Conservation (phyloP, 257 asterid species). For the Lycium barbarum region DNA sequence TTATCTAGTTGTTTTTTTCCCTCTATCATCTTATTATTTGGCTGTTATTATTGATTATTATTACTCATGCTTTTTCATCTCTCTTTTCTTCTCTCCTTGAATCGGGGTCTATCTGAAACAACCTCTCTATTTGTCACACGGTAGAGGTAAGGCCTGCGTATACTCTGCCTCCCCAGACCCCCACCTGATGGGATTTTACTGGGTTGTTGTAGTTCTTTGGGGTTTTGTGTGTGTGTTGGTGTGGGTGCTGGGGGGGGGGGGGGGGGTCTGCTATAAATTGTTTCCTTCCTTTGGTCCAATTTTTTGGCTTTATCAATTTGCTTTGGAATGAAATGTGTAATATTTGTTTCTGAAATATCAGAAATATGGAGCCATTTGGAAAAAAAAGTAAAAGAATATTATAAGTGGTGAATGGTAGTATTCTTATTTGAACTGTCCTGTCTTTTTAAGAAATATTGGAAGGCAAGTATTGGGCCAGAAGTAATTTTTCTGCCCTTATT, state of each 20-base stretch:
- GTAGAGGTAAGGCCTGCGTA: too few relatives aligned
- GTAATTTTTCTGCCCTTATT: not conserved
- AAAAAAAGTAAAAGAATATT: not conserved
- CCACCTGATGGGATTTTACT: too few relatives aligned
- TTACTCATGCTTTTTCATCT: too few relatives aligned
- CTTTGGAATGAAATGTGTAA: not conserved
- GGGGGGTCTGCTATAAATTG: not conserved
- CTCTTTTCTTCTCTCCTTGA: too few relatives aligned
- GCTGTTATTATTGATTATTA: too few relatives aligned
- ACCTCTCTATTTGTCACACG: too few relatives aligned
- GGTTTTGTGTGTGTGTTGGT: not conserved
- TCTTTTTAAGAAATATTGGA: not conserved
- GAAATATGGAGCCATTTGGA: not conserved
- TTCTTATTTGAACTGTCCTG: not conserved
- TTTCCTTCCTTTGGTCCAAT: not conserved
- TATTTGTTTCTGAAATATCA: not conserved
- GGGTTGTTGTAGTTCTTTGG: not conserved
- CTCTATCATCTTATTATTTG: too few relatives aligned
- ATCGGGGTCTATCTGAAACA: too few relatives aligned
- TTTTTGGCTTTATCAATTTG: not conserved
- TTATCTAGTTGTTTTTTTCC: too few relatives aligned
- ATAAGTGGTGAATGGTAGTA: not conserved
- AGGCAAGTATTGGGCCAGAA: not conserved
- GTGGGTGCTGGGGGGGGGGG: not conserved
- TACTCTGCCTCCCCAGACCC: too few relatives aligned